Evolutionary conservation across 2,329 filamentous ascomycete genomes (phyloP).

Genomic region (Trichoderma oligosporum): DNA sequence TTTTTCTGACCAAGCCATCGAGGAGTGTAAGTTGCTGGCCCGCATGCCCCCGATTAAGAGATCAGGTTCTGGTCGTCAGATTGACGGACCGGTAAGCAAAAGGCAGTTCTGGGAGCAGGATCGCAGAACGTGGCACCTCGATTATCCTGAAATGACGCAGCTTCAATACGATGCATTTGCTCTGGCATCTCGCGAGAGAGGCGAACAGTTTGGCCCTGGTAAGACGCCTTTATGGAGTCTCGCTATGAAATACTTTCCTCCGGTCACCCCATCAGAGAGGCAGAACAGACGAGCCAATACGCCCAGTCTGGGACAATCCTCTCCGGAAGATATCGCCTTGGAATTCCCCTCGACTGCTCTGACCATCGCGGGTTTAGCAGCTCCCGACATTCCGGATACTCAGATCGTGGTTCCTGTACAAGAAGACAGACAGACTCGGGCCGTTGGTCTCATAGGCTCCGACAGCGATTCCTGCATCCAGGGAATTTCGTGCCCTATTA

Average conservation of each 20-base stretch:
- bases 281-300: background rate
- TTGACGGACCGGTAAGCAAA: constrained; percentile 55
- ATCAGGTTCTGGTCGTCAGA: constrained; percentile 51
- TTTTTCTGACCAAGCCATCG: constrained; percentile 34
- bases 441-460: constrained; percentile 64
- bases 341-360: constrained; percentile 34
- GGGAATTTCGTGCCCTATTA: constrained; percentile 61
- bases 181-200: constrained; percentile 46
- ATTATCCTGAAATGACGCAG: constrained; percentile 62
- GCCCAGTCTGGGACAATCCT: constrained; percentile 26
- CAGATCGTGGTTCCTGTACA: constrained; percentile 37
- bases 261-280: constrained; percentile 30
- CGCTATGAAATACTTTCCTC: constrained; percentile 57
- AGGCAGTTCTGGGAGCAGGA: constrained; percentile 57
- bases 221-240: constrained; percentile 52
- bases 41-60: constrained; percentile 48
- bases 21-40: constrained; percentile 46
- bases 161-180: constrained; percentile 55
- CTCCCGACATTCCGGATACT: constrained; percentile 35
- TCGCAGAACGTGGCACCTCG: constrained; percentile 54
- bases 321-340: constrained; percentile 8
- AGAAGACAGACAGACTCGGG: constrained; percentile 32
- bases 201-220: constrained; percentile 52
- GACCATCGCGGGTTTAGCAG: constrained; percentile 26
- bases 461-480: constrained; percentile 61